Evolutionary conservation across 306 rosid genomes (phyloP).

Genomic region (Morella rubra): DNA sequence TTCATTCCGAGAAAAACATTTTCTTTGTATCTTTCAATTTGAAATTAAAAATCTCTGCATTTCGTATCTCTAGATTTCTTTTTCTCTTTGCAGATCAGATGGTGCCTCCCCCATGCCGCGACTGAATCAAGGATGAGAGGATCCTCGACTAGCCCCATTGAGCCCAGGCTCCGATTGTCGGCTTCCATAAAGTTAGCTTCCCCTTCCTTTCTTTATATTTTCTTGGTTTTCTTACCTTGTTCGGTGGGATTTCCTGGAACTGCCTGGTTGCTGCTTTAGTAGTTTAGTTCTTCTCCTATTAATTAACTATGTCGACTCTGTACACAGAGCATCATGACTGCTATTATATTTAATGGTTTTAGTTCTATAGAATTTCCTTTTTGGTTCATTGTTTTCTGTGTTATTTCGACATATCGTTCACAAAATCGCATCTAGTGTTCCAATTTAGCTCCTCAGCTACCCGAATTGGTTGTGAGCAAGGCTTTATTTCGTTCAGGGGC

Average conservation of each 20-base stretch:
- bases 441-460: background rate
- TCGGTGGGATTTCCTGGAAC: background rate
- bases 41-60: background rate
- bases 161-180: slow-evolving; percentile 74
- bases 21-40: background rate
- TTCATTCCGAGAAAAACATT: background rate
- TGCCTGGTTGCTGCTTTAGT: background rate
- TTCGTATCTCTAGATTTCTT: background rate
- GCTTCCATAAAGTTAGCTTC: slow-evolving; percentile 50
- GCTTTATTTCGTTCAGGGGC: background rate
- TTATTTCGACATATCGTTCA: background rate
- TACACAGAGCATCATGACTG: background rate
- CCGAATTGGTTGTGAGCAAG: background rate
- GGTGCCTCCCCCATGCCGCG: slow-evolving; percentile 23
- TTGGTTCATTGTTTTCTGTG: background rate
- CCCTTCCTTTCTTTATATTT: background rate
- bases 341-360: background rate
- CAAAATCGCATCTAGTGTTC: background rate
- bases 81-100: slow-evolving; percentile 18
- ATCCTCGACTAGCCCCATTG: slow-evolving; percentile 50
- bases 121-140: slow-evolving; percentile 63
- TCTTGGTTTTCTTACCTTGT: background rate
- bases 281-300: background rate
- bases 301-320: background rate
- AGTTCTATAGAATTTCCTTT: background rate